Conservation (phyloP, 441 rosid species). For the Melastoma candidum region DNA sequence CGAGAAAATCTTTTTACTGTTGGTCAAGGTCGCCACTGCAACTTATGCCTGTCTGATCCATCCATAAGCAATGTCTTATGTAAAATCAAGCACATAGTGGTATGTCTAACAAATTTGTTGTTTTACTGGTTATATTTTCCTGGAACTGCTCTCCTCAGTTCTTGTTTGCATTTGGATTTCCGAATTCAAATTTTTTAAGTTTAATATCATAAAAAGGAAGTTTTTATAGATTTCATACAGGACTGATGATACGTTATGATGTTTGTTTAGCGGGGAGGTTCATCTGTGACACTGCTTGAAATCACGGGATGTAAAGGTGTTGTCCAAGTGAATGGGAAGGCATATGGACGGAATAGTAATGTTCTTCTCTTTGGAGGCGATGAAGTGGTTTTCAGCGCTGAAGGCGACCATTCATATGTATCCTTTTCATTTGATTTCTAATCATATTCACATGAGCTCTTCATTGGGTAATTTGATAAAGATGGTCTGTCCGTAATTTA, state of each 20-base stretch:
- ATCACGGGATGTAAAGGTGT: conserved; percentile 73
- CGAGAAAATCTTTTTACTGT: conserved; percentile 49
- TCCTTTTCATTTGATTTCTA: conserved; percentile 36
- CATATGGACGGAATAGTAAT: conserved; percentile 33
- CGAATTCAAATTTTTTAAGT: not conserved
- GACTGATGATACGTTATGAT: conserved; percentile 6
- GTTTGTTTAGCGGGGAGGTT: conserved; percentile 47
- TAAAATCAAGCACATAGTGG: conserved; percentile 73
- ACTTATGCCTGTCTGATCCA: conserved; percentile 67
- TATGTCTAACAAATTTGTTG: conserved; percentile 16
- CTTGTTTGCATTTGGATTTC: not conserved
- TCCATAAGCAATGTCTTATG: conserved; percentile 50
- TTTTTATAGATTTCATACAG: not conserved
- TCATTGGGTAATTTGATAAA: not conserved
- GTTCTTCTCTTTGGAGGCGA: conserved; percentile 75
- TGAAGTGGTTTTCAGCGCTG: conserved; percentile 66
- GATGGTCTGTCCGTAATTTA: no score
- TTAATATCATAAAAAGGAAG: no score
- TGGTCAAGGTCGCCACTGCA: conserved; percentile 68
- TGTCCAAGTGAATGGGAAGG: conserved; percentile 82
- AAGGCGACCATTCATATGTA: conserved; percentile 91
- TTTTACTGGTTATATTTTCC: no score
- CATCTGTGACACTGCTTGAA: conserved; percentile 59
- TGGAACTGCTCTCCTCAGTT: no score
- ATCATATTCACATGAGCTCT: not conserved